A percentile compares a stretch with the other conserved stretches of the same genome.
phyloP scores from a whole-genome alignment of 805 yeast species.

The Isabelozyma heimii region DNA sequence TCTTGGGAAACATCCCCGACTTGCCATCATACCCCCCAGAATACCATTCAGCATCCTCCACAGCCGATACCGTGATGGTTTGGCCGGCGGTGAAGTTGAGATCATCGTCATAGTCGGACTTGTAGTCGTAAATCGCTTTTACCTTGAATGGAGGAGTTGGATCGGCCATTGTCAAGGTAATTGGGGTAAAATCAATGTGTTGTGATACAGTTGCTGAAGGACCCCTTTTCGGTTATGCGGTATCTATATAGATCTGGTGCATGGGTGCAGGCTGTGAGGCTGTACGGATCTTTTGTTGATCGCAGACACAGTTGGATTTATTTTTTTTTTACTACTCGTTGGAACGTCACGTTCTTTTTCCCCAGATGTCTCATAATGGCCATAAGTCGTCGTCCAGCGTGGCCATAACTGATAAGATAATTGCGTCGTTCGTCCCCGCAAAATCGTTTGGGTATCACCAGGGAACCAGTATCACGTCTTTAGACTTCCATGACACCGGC shows the following conservation, averaged over 20 bases:
- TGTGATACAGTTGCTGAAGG: too few relatives aligned
- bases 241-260: not conserved
- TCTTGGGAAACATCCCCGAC: conserved; percentile 84
- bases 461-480: conserved; percentile 58
- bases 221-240: too few relatives aligned
- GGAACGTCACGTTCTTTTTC: not conserved
- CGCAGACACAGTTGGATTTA: not conserved
- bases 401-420: conserved; percentile 20
- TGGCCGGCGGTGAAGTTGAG: conserved; percentile 68
- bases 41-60: conserved; percentile 93
- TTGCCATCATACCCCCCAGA: conserved; percentile 64
- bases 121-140: conserved; percentile 64
- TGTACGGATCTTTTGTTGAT: not conserved
- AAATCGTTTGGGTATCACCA: conserved; percentile 53
- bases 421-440: conserved; percentile 30
- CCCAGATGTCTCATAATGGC: conserved; percentile 1
- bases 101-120: conserved; percentile 72
- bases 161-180: conserved; percentile 11
- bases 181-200: not conserved
- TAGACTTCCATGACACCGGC: conserved; percentile 84
- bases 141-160: conserved; percentile 59
- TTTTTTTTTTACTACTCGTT: not conserved
- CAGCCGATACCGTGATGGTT: conserved; percentile 65
- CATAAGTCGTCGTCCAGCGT: conserved; percentile 19
- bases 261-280: not conserved